phyloP scores from a whole-genome alignment of 306 rosid species.

The Crotalaria pallida region DNA sequence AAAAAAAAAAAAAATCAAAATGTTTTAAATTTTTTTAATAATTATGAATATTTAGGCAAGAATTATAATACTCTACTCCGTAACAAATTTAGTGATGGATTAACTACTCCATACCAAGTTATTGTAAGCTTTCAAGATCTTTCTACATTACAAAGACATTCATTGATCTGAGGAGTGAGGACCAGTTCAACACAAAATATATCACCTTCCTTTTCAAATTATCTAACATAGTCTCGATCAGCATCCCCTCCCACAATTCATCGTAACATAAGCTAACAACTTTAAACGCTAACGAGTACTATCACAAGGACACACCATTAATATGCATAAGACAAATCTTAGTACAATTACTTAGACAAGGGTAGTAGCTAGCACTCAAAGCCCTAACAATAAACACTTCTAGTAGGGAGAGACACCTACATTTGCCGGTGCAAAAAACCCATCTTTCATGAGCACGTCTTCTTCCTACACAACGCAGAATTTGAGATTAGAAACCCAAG shows the following conservation, averaged over 20 bases:
- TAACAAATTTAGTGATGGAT: too few species aligned
- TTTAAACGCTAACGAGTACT: conserved; percentile 20
- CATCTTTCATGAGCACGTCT: conserved; percentile 70
- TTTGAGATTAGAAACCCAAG: conserved; percentile 19
- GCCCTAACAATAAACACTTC: conserved; percentile 14
- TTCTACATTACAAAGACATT: conserved; percentile 3
- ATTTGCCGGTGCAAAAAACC: conserved; percentile 52
- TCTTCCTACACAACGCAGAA: conserved; percentile 58
- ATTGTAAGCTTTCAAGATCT: background rate
- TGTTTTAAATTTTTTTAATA: too few species aligned
- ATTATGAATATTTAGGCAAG: background rate
- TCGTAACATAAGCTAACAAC: conserved; percentile 18
- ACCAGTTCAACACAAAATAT: conserved; percentile 19
- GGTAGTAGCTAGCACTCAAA: background rate
- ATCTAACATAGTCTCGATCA: conserved; percentile 10
- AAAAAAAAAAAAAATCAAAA: too few species aligned
- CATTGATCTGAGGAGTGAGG: too few species aligned
- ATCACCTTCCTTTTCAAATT: background rate
- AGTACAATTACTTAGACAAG: conserved; percentile 19
- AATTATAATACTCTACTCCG: background rate
- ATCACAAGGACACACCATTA: conserved; percentile 30
- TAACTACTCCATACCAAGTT: background rate
- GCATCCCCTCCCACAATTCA: conserved; percentile 4
- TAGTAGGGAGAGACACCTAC: conserved; percentile 75
- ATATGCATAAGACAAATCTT: conserved; percentile 25